Evolutionary conservation across 176 grass and related monocot species (phyloP), one percentile per base, ranked within the genome.

Genomic region (Avena eriantha): DNA sequence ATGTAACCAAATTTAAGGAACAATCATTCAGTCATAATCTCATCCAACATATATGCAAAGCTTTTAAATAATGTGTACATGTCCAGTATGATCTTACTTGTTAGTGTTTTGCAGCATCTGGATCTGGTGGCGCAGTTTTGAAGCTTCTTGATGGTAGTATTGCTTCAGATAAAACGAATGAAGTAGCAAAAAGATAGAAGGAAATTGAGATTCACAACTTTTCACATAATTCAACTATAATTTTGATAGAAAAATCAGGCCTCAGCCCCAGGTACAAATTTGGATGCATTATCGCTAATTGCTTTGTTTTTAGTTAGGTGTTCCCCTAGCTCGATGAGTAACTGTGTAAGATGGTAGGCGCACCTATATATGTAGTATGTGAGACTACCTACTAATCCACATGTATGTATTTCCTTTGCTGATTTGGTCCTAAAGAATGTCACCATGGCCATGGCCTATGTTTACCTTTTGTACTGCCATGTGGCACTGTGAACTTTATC

Each of bases 31-130:
- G 0, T 61, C 16, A 17, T 31, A 73, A 10, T 70, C 72, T 50
- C 19, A 51, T 29, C 14, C 29, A 69, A 51, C 36, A 58, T 8
- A 21, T 81, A 49, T 55, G 10, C 18, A 45, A 66, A 45, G 4
- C 22, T 43, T 73, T 7, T 48, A 65, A 22, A 56, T 18, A 59
- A 5, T 63, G 22, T 65, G 4, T 51, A 51, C 23, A 75, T 75
- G 72, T 14, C n/a, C 61, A 26, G 8, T 34, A 70, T 59, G 81
- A 41, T 87, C 45, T 83, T 82, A 96, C 97, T 73, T 94, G 92
- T 99, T 96, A 59, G 90, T 91, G 34, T 86, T 99, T 50, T 96
- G 87, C 73, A 99, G 79, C 89, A 93, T 92, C 89, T 99, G 97
- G 70, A 96, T 94, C 54, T 99, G 94, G 76, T 94, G 86, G 24